Conservation (phyloP, 1,284 basidiomycete species). For the Ceratobasidium sp. region DNA sequence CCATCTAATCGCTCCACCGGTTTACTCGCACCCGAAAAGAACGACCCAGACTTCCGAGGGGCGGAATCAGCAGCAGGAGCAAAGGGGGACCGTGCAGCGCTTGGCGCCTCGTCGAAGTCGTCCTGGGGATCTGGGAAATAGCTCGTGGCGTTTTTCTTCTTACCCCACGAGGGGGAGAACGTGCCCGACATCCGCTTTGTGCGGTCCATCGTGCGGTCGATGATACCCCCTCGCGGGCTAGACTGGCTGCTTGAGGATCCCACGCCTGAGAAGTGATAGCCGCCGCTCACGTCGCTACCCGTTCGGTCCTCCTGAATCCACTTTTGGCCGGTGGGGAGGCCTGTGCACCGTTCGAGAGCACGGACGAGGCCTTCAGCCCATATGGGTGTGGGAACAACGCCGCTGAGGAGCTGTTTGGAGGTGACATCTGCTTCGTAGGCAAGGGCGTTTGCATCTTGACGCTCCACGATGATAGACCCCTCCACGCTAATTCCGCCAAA, state of each 20-base stretch:
- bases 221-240: conserved; percentile 50
- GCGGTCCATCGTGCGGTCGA: conserved; percentile 41
- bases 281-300: conserved; percentile 56
- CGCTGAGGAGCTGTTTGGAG: conserved; percentile 83
- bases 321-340: conserved; percentile 72
- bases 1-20: conserved; percentile 45
- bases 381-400: conserved; percentile 76
- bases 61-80: conserved; percentile 69
- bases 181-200: conserved; percentile 36
- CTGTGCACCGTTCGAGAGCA: conserved; percentile 79
- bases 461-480: conserved; percentile 94
- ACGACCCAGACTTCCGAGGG: conserved; percentile 53
- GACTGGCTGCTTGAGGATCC: conserved; percentile 61
- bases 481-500: conserved; percentile 85
- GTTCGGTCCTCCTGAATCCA: conserved; percentile 73
- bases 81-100: conserved; percentile 62
- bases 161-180: conserved; percentile 53
- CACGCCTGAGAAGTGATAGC: conserved; percentile 72
- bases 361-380: conserved; percentile 83
- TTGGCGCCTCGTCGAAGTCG: conserved; percentile 49
- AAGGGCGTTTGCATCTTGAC: conserved; percentile 89
- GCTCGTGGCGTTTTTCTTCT: conserved; percentile 63
- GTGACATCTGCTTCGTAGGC: conserved; percentile 84
- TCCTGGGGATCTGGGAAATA: conserved; percentile 37
- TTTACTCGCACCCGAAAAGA: conserved; percentile 46